phyloP scores from a whole-genome alignment of 345 rosid genomes.

The Murraya paniculata region DNA sequence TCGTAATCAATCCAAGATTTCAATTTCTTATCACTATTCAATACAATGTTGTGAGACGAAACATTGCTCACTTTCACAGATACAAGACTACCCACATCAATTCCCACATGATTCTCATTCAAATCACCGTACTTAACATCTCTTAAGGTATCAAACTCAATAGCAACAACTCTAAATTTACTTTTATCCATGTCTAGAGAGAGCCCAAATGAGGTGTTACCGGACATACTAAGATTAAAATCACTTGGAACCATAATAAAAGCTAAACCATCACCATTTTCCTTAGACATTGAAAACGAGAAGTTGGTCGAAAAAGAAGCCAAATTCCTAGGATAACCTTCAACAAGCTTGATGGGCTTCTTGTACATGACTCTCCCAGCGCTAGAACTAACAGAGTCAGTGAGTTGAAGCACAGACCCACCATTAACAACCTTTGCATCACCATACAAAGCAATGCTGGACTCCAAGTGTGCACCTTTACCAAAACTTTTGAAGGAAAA shows the following conservation, averaged over 20 bases:
- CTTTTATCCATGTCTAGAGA: constrained; percentile 29
- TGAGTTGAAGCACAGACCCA: constrained; percentile 60
- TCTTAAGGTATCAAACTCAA: constrained; percentile 50
- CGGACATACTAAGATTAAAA: constrained; percentile 31
- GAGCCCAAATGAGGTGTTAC: constrained; percentile 45
- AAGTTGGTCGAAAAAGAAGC: constrained; percentile 61
- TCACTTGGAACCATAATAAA: constrained; percentile 59
- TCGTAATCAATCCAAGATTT: constrained; percentile 69
- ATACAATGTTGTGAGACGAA: constrained; percentile 32
- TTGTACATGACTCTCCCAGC: constrained; percentile 59
- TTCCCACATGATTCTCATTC: constrained; percentile 47
- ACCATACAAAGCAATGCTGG: constrained; percentile 57
- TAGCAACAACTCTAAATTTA: constrained; percentile 33
- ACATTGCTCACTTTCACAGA: constrained; percentile 42
- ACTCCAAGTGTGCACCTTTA: constrained; percentile 50
- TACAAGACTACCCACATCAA: constrained; percentile 48
- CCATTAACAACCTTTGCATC: constrained; percentile 49
- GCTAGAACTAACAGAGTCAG: constrained; percentile 39
- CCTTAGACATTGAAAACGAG: constrained; percentile 53
- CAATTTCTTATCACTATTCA: constrained; percentile 44
- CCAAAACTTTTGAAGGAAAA: constrained; percentile 48
- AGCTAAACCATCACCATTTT: constrained; percentile 57
- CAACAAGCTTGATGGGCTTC: constrained; percentile 60
- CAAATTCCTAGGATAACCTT: constrained; percentile 42
- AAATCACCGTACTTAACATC: constrained; percentile 39